Base-by-base conservation (phyloP, 2,329 filamentous ascomycete genomes). In the Penicillium sp. region DNA sequence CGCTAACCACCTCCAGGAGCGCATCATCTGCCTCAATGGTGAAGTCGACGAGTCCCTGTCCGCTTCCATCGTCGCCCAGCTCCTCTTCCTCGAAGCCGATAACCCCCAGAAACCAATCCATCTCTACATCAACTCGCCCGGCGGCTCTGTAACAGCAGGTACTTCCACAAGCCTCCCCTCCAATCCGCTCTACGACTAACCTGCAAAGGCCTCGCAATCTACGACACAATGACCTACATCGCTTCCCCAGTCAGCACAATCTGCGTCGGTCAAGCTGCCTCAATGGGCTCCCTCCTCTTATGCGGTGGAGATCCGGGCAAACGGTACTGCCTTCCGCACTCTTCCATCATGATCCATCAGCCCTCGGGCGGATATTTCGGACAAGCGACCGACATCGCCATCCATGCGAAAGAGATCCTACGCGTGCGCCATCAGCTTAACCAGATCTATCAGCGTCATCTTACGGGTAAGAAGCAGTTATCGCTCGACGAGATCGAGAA, bases 221-320 rank as follows among this genome's bases (percentile, higher is more conserved):
- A 98, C 78, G 93, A 98, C 69, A 98, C 93, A 10, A 97, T 98
- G 92, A 84, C 87, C 61, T 98, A 98, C 71, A 97, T 98, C 67
- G 84, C 86, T 53, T 88, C 88, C 2, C 89, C 92, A 1, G 90
- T 98, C 0, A 92, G 87, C 38, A 98, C 93, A 0, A 93, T 98
- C 27, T 97, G 93, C 65, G 82, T 98, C 38, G 93, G 93, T 6
- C 89, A 95, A 63, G 93, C 95, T 0, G 92, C 93, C 1, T 93
- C 87, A 3, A 98, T 98, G 93, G 93, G 91, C 5, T 89, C 87
- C 1, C 78, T 98, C 23, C 77, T 98, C 1, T 81, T 98, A 0
- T 87, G 88, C 42, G 93, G 92, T 41, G 93, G 95, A 18, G 82
- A 89, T 50, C 79, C 87, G 1, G 90, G 90, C 13, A 89, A 93